phyloP scores from a whole-genome alignment of 352 stramenopile species.

The Pythium folliculosum region DNA sequence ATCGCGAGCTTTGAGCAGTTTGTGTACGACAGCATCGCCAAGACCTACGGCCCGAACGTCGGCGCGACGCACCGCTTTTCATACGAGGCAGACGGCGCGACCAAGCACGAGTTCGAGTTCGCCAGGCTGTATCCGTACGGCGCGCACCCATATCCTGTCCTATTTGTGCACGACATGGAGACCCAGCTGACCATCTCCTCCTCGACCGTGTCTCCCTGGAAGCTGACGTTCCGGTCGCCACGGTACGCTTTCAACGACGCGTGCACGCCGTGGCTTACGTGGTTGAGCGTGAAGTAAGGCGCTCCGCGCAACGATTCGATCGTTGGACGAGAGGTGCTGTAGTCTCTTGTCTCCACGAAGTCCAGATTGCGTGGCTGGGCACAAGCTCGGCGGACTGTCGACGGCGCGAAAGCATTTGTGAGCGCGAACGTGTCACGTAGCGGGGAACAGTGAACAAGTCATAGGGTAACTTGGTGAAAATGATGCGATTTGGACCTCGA shows the following conservation, averaged over 20 bases:
- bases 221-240: constrained; percentile 19
- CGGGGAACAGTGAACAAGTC: too few relatives aligned
- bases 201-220: constrained; percentile 12
- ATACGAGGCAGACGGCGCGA: neutral
- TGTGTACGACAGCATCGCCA: constrained; percentile 3
- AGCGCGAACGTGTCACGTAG: too few relatives aligned
- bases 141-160: neutral
- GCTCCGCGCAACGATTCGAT: too few relatives aligned
- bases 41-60: neutral
- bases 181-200: neutral
- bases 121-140: constrained; percentile 1
- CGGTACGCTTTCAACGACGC: constrained; percentile 9
- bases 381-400: too few relatives aligned
- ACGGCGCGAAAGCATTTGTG: too few relatives aligned
- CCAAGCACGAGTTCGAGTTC: constrained; percentile 13
- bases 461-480: too few relatives aligned
- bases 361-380: too few relatives aligned
- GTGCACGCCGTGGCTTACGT: constrained; percentile 13
- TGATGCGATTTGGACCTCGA: too few relatives aligned
- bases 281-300: neutral
- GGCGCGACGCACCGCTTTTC: neutral
- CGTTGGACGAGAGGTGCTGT: too few relatives aligned
- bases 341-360: too few relatives aligned
- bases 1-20: constrained; percentile 4
- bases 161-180: neutral